These are phyloP conservation scores for Colletotrichum abscissum DNA, from an alignment of 2,329 filamentous ascomycete species.

Conservation along the genomic window DNA sequence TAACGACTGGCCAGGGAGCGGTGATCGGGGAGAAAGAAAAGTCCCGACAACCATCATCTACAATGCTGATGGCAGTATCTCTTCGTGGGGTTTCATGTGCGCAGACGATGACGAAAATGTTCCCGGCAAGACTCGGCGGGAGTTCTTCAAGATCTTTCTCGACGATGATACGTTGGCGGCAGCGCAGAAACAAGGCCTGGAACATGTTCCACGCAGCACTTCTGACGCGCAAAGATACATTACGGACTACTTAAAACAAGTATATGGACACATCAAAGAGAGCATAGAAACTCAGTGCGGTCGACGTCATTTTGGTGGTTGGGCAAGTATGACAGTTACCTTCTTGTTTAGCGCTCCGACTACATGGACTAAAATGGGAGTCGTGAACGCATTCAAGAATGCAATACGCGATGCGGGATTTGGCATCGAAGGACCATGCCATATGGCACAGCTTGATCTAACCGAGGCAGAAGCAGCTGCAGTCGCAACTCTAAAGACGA, in stretches of 20 bases:
- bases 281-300: constrained; percentile 54
- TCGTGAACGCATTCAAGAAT: constrained; percentile 62
- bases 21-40: constrained; percentile 64
- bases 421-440: constrained; percentile 51
- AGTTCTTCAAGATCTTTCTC: constrained; percentile 68
- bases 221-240: constrained; percentile 58
- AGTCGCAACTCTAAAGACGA: constrained; percentile 57
- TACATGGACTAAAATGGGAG: constrained; percentile 62
- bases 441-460: constrained; percentile 55
- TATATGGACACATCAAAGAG: constrained; percentile 61
- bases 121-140: constrained; percentile 48
- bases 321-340: constrained; percentile 57
- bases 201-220: constrained; percentile 53
- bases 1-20: constrained; percentile 65
- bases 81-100: constrained; percentile 66
- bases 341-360: constrained; percentile 70
- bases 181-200: constrained; percentile 55
- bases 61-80: constrained; percentile 51
- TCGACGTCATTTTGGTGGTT: constrained; percentile 49
- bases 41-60: constrained; percentile 64
- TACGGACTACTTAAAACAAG: constrained; percentile 58
- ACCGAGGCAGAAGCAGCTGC: constrained; percentile 61
- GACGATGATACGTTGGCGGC: constrained; percentile 56
- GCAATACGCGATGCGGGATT: constrained; percentile 62
- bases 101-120: constrained; percentile 57